Percentiles rank a stretch among this genome's conserved stretches.
Conservation (phyloP, 2,329 filamentous ascomycete genomes). For the Calonectria ilicicola region DNA sequence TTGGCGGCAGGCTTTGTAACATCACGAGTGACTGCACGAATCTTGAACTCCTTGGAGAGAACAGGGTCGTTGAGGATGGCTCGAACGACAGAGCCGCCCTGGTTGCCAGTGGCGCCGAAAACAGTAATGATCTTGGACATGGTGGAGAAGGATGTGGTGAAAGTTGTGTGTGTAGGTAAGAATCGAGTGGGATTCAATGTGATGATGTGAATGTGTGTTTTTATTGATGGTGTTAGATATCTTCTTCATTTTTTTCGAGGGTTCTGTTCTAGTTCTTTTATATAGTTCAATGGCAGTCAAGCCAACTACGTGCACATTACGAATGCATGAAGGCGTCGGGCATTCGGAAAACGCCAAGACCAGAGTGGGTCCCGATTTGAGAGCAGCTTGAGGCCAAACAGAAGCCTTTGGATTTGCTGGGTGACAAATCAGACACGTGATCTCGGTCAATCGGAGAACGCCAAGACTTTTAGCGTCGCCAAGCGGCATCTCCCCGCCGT, state of each 20-base stretch:
- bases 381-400: neutral
- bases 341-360: slow-evolving; percentile 9
- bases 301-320: neutral
- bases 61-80: slow-evolving; percentile 58
- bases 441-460: neutral
- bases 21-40: slow-evolving; percentile 61
- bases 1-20: slow-evolving; percentile 52
- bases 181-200: neutral
- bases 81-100: slow-evolving; percentile 60
- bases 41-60: slow-evolving; percentile 55
- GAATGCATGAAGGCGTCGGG: neutral
- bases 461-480: neutral
- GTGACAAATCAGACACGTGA: neutral
- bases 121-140: slow-evolving; percentile 51
- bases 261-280: neutral
- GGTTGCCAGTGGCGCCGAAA: slow-evolving; percentile 61
- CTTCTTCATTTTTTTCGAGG: neutral
- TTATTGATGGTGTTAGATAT: neutral
- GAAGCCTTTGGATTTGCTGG: neutral
- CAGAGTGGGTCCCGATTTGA: neutral
- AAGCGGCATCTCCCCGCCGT: too few species aligned
- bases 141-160: neutral
- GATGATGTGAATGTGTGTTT: neutral
- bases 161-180: neutral
- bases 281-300: neutral